phyloP scores from a whole-genome alignment of 2,329 filamentous ascomycete species.

The Neopestalotiopsis rosae region DNA sequence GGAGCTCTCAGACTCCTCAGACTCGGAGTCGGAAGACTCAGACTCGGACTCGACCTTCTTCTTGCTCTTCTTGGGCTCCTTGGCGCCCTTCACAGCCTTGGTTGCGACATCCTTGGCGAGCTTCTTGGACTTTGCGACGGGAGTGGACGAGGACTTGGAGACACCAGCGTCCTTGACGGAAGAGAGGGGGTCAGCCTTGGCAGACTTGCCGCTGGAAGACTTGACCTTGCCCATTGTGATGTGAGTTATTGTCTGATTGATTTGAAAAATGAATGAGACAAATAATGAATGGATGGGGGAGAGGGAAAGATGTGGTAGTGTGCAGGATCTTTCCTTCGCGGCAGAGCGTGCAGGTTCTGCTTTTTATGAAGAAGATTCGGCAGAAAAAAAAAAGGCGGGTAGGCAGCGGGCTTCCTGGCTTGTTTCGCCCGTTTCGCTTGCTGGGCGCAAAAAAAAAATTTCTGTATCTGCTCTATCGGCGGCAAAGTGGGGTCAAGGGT shows the following conservation, averaged over 20 bases:
- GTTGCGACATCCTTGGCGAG: conserved; percentile 63
- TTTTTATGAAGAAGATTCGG: conserved; percentile 1
- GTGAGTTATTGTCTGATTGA: conserved; percentile 20
- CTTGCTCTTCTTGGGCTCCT: conserved; percentile 44
- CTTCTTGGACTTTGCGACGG: conserved; percentile 55
- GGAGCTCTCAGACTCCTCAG: conserved; percentile 27
- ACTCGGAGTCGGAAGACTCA: conserved; percentile 42
- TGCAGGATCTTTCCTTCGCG: background rate
- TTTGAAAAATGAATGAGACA: conserved; percentile 20
- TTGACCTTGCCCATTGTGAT: conserved; percentile 70
- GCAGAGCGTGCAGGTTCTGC: background rate
- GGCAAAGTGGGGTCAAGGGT: conserved; percentile 15
- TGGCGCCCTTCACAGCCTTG: conserved; percentile 45
- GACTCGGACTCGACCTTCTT: conserved; percentile 44
- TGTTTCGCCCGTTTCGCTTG: background rate
- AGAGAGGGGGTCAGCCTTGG: conserved; percentile 56
- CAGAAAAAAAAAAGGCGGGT: conserved; percentile 24
- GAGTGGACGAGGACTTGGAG: conserved; percentile 54
- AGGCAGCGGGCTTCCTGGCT: background rate
- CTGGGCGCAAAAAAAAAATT: conserved; percentile 15
- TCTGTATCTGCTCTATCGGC: conserved; percentile 15
- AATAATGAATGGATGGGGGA: conserved; percentile 22
- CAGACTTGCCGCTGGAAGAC: conserved; percentile 59
- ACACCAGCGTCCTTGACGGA: conserved; percentile 70
- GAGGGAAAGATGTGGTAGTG: conserved; percentile 23